A percentile compares a stretch with the other conserved stretches of the same genome.
Evolutionary conservation across 2,329 filamentous ascomycete genomes (phyloP).

Genomic region (Pseudogymnoascus sp.): DNA sequence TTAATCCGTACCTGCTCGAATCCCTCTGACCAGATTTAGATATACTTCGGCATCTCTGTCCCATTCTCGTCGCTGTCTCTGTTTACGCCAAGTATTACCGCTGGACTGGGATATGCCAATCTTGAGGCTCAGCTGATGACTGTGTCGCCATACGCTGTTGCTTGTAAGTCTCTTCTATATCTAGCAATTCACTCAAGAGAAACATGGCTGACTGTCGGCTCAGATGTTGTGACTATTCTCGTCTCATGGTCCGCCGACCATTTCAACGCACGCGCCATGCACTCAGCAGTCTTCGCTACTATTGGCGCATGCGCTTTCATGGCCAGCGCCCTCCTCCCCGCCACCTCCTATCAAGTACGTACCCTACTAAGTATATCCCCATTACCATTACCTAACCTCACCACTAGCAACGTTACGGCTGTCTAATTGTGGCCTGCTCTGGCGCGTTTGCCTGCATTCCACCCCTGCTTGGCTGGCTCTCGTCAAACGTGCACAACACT

Average conservation of each 20-base stretch:
- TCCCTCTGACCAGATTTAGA: neutral
- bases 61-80: neutral
- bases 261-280: slow-evolving; percentile 49
- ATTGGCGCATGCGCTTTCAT: slow-evolving; percentile 52
- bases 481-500: neutral
- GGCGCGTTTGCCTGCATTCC: neutral
- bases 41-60: neutral
- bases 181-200: neutral
- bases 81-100: slow-evolving; percentile 54
- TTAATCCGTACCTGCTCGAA: neutral
- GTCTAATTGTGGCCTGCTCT: neutral
- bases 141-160: slow-evolving; percentile 56
- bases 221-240: slow-evolving; percentile 37
- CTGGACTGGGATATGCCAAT: slow-evolving; percentile 46
- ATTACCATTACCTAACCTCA: neutral
- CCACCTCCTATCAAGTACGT: neutral
- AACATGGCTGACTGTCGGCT: neutral
- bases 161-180: slow-evolving; percentile 34
- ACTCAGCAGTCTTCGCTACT: slow-evolving; percentile 41
- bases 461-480: neutral
- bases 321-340: slow-evolving; percentile 18
- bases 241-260: slow-evolving; percentile 56
- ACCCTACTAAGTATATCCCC: neutral
- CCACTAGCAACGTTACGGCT: neutral
- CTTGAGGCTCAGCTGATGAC: slow-evolving; percentile 59